Conservation (phyloP, 768 basidiomycete species). For the Rhodosporidiobolus sp. region DNA sequence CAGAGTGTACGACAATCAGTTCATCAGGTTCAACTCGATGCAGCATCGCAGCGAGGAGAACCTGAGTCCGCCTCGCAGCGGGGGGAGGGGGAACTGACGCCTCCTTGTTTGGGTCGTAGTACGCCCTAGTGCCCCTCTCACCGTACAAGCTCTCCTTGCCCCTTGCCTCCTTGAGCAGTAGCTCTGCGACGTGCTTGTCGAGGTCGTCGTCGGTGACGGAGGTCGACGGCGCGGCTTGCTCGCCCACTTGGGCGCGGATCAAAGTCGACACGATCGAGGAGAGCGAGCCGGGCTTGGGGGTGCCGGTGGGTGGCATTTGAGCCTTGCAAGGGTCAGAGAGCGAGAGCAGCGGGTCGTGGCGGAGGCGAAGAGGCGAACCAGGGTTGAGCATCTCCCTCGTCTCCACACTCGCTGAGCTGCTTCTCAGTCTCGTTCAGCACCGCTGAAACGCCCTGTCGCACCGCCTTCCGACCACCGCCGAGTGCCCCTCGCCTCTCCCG, state of each 20-base stretch:
- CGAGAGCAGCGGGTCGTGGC: too few relatives aligned
- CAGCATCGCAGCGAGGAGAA: too few relatives aligned
- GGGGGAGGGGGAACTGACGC: background rate
- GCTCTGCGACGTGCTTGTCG: conserved; percentile 84
- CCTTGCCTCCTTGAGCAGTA: conserved; percentile 89
- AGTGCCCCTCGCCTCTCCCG: too few relatives aligned
- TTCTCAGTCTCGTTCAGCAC: too few relatives aligned
- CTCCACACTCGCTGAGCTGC: too few relatives aligned
- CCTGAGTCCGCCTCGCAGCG: background rate
- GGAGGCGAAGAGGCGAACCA: too few relatives aligned
- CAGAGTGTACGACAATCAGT: background rate
- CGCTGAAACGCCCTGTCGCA: too few relatives aligned
- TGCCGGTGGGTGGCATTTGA: conserved; percentile 6
- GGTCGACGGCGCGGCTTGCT: background rate
- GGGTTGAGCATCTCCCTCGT: too few relatives aligned
- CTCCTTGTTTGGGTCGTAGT: conserved; percentile 36
- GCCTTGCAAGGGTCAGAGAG: too few relatives aligned
- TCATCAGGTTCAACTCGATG: too few relatives aligned
- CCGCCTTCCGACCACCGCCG: too few relatives aligned
- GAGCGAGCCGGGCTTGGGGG: conserved; percentile 9
- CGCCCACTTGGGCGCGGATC: conserved; percentile 22
- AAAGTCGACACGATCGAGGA: conserved; percentile 34
- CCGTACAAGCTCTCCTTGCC: conserved; percentile 76
- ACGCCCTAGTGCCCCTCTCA: conserved; percentile 51
- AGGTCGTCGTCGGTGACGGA: conserved; percentile 56